Base-by-base conservation (phyloP, 2,329 filamentous ascomycete genomes). In the Drechslerella coelobrocha region DNA sequence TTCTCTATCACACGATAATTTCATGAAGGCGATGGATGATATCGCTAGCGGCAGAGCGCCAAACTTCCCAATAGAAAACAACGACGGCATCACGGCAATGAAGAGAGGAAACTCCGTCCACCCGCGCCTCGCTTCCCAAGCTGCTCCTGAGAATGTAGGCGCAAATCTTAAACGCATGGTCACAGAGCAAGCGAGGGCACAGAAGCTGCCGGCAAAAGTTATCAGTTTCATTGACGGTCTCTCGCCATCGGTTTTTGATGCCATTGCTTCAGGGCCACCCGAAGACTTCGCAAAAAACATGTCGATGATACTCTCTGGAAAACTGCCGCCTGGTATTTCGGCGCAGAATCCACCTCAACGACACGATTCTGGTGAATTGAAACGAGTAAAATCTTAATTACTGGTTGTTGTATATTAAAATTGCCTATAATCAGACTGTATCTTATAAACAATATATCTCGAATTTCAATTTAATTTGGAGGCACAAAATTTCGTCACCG, bases 241-340 rank as follows among this genome's bases (percentile, higher is more conserved):
- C 10, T n/a, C 27, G 31, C 51, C 27, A 19, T 9, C n/a, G 5
- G 31, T 41, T 19, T 54, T 54, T 29, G 21, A 37, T 37, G 17
- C 31, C 19, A 23, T 39, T 4, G 31, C 21, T 9, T 7, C 12
- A 8, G 10, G 10, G 17, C 27, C 51, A 24, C 51, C 51, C 9
- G 27, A 54, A 23, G 17, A 54, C 12, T 54, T 54, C 29, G 31
- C 8, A 19, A 54, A 54, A n/a, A 19, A 27, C 29, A 54, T 39
- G 27, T n/a, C 51, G 5, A 31, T 17, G 10, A 39, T 54, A 21
- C 29, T 54, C 3, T 27, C 51, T 19, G 51, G 51, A 12, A 54
- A 39, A 34, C 37, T 21, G 51, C 51, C 51, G 34, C 17, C 39
- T 43, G 14, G 39, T 43, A 14, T 4, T 5, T 14, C n/a, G n/a